These are phyloP conservation scores for Schwanniomyces polymorphus DNA, from an alignment of 805 yeast genomes.

Conservation along the genomic window DNA sequence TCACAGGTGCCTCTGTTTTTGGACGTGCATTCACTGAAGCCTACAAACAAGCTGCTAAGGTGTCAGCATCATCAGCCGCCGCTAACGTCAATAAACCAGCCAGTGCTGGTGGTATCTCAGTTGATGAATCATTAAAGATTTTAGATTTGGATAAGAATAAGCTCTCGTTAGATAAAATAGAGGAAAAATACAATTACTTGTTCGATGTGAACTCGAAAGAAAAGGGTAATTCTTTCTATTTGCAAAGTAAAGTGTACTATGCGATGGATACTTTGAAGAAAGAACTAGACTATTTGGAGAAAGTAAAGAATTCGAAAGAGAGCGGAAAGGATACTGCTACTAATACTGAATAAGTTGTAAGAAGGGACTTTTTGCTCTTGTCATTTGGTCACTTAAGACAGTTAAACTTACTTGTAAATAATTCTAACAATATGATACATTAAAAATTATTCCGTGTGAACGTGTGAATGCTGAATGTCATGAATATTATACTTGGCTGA, in stretches of 20 bases:
- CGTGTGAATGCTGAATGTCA: too few relatives aligned
- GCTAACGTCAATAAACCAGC: constrained; percentile 45
- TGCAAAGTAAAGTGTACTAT: constrained; percentile 89
- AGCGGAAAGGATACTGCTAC: constrained; percentile 4
- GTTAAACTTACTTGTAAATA: background rate
- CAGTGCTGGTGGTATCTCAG: constrained; percentile 73
- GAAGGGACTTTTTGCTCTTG: background rate
- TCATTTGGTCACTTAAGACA: background rate
- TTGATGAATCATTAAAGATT: constrained; percentile 91
- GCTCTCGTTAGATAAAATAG: constrained; percentile 57
- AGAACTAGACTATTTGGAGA: constrained; percentile 65
- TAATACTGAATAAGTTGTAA: background rate
- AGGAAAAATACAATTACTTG: constrained; percentile 73
- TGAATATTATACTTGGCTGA: too few relatives aligned
- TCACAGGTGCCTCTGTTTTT: constrained; percentile 94
- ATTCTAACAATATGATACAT: background rate
- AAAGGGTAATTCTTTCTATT: constrained; percentile 92
- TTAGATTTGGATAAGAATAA: constrained; percentile 68
- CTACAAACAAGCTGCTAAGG: constrained; percentile 93
- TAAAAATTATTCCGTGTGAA: background rate
- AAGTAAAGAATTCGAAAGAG: constrained; percentile 31
- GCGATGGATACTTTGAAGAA: constrained; percentile 89
- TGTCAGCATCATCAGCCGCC: constrained; percentile 71
- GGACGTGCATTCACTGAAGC: constrained; percentile 97
- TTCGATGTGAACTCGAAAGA: constrained; percentile 90